Percentiles rank a stretch among this genome's conserved stretches.
These are phyloP conservation scores for Coemansia sp. DNA, from an alignment of 192 early-diverging fungal genomes.

Conservation along the genomic window DNA sequence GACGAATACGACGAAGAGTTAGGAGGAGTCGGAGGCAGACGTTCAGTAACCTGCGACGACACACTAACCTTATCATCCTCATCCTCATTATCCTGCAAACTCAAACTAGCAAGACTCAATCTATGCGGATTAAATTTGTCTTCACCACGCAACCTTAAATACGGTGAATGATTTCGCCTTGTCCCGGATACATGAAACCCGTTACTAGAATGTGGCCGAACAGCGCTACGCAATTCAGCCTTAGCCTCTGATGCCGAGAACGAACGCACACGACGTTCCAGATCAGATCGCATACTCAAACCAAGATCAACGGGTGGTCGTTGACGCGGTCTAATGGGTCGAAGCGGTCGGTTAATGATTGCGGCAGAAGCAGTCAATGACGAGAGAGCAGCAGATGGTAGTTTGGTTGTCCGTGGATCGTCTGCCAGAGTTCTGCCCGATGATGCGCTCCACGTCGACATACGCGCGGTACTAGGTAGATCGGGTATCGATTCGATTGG, in stretches of 20 bases:
- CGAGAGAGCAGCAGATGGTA: conserved; percentile 32
- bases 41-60: conserved; percentile 35
- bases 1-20: conserved; percentile 8
- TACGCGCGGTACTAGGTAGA: conserved; percentile 27
- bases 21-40: conserved; percentile 17
- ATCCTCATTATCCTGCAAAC: background rate
- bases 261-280: conserved; percentile 50
- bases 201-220: conserved; percentile 52
- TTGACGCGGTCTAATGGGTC: background rate
- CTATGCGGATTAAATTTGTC: conserved; percentile 30
- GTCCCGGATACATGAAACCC: conserved; percentile 39
- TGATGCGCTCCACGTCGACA: conserved; percentile 56
- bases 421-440: conserved; percentile 45
- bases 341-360: conserved; percentile 19
- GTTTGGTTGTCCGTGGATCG: conserved; percentile 22
- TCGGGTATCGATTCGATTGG: conserved; percentile 13
- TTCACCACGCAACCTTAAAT: conserved; percentile 24
- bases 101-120: conserved; percentile 32
- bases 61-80: conserved; percentile 26
- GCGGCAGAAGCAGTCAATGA: conserved; percentile 39
- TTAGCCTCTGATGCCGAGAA: conserved; percentile 49
- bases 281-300: conserved; percentile 45
- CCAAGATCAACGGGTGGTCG: conserved; percentile 41
- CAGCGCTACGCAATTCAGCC: conserved; percentile 1
- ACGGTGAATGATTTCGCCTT: conserved; percentile 39